Percentiles rank a stretch among this genome's conserved stretches.
phyloP scores from a whole-genome alignment of 352 stramenopile species.

The Blastocystis sp. region DNA sequence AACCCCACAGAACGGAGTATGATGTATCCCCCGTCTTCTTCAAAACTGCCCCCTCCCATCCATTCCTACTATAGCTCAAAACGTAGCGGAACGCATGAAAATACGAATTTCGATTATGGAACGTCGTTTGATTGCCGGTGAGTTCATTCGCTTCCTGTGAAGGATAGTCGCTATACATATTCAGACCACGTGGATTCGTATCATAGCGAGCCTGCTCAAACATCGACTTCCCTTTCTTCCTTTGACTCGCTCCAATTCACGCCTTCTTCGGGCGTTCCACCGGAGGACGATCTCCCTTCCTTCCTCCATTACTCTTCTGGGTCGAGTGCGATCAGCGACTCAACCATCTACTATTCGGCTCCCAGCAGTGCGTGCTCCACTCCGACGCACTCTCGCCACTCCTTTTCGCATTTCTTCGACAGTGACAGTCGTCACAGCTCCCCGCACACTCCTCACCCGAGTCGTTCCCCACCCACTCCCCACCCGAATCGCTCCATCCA shows the following conservation, averaged over 20 bases:
- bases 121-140: not conserved
- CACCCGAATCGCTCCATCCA: not conserved
- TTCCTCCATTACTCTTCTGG: not conserved
- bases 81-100: not conserved
- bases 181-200: not conserved
- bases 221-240: not conserved
- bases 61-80: not conserved
- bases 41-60: not conserved
- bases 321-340: constrained; percentile 55
- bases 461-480: not conserved
- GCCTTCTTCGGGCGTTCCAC: not conserved
- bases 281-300: constrained; percentile 20
- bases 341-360: not conserved
- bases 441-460: not conserved
- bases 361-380: not conserved
- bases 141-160: not conserved
- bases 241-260: constrained; percentile 39
- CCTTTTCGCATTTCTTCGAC: not conserved
- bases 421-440: not conserved
- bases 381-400: not conserved
- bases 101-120: not conserved
- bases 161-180: not conserved
- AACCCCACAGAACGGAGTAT: constrained; percentile 10
- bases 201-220: too few relatives aligned
- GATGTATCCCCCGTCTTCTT: constrained; percentile 51